A percentile compares a stretch with the other conserved stretches of the same genome.
These are phyloP conservation scores for Metschnikowia gelsemii DNA, from an alignment of 805 yeast species.

Conservation along the genomic window DNA sequence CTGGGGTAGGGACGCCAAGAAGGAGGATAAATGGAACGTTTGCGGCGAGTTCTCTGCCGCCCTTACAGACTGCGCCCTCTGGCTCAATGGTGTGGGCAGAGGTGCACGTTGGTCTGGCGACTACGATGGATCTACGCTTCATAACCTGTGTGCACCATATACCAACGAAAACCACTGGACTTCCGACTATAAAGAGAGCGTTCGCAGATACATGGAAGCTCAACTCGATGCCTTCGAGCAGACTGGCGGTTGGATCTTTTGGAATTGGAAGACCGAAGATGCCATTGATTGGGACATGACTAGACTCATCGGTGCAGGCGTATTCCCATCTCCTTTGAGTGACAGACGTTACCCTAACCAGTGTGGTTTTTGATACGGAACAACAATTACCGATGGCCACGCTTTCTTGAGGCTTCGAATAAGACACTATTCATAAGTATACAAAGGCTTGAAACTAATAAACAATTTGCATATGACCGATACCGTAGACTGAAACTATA, in stretches of 20 bases:
- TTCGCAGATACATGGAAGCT: conserved; percentile 79
- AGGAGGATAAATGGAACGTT: conserved; percentile 21
- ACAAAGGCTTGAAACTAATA: too few relatives aligned
- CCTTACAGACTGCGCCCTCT: conserved; percentile 82
- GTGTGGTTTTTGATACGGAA: conserved; percentile 42
- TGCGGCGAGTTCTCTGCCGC: conserved; percentile 48
- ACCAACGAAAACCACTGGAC: conserved; percentile 50
- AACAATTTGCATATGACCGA: too few relatives aligned
- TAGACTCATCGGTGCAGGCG: conserved; percentile 51
- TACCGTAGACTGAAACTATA: too few relatives aligned
- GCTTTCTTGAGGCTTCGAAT: too few relatives aligned
- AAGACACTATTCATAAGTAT: too few relatives aligned
- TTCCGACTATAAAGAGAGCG: conserved; percentile 50
- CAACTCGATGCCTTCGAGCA: conserved; percentile 80
- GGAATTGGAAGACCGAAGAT: conserved; percentile 90
- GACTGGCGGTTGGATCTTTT: conserved; percentile 84
- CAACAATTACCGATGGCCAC: too few relatives aligned
- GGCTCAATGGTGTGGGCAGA: conserved; percentile 84
- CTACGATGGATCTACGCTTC: conserved; percentile 38
- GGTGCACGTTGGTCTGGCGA: conserved; percentile 81
- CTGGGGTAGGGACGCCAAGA: conserved; percentile 19
- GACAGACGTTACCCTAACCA: conserved; percentile 70
- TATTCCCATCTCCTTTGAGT: conserved; percentile 79
- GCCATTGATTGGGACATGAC: conserved; percentile 85
- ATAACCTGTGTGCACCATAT: conserved; percentile 61